Conservation (phyloP, 1,284 basidiomycete genomes). For the Papiliotrema terrestris region DNA sequence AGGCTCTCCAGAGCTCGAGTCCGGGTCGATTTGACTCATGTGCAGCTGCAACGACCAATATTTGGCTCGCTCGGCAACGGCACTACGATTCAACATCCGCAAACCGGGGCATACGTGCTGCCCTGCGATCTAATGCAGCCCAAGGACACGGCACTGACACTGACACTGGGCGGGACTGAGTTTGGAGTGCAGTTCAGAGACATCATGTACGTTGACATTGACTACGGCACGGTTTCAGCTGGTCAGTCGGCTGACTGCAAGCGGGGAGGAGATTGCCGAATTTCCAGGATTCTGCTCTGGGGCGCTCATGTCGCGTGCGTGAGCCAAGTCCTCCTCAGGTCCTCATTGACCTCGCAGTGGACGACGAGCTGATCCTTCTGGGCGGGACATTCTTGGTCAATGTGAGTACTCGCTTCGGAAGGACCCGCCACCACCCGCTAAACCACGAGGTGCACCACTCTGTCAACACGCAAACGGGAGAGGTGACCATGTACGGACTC, state of each 20-base stretch:
- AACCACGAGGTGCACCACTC: slow-evolving; percentile 5
- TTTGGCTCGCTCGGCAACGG: neutral
- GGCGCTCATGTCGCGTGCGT: slow-evolving; percentile 2
- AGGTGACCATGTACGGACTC: slow-evolving; percentile 7
- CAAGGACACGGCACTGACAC: neutral
- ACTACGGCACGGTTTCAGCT: neutral
- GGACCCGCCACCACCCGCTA: neutral
- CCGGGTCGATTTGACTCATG: no score
- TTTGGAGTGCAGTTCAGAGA: neutral
- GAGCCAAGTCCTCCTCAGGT: neutral
- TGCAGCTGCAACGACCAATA: neutral
- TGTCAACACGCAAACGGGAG: slow-evolving; percentile 8
- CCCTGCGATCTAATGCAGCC: neutral
- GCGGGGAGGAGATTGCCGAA: neutral
- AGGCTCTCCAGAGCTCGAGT: no score
- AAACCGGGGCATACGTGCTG: neutral
- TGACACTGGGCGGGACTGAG: neutral
- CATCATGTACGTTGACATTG: neutral
- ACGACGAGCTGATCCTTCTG: neutral
- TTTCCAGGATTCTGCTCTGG: neutral
- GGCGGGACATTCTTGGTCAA: slow-evolving; percentile 7
- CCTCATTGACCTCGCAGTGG: neutral
- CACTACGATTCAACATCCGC: neutral
- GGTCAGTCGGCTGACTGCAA: neutral
- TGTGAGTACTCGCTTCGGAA: neutral